Evolutionary conservation across 2,329 filamentous ascomycete genomes (phyloP).

Genomic region (Aspergillus quadrilineatus): DNA sequence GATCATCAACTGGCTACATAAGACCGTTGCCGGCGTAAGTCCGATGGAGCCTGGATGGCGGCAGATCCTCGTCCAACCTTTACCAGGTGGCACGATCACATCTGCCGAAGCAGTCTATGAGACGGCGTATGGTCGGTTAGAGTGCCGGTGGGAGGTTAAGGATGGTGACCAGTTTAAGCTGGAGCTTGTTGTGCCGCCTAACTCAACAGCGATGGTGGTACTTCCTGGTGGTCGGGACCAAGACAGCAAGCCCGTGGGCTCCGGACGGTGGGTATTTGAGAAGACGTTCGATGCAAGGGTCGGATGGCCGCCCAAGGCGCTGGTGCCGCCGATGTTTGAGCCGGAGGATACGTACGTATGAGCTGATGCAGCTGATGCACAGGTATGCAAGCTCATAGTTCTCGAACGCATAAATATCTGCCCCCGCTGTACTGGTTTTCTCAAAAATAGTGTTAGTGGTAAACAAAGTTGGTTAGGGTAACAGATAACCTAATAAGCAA

Average conservation of each 20-base stretch:
- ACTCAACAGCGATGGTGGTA: constrained; percentile 20
- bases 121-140: constrained; percentile 32
- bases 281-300: neutral
- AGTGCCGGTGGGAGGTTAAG: constrained; percentile 21
- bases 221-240: constrained; percentile 15
- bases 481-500: too few species aligned
- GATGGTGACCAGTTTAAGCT: constrained; percentile 14
- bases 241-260: constrained; percentile 14
- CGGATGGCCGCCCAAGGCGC: constrained; percentile 6
- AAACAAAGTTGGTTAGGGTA: too few species aligned
- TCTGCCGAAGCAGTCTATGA: constrained; percentile 30
- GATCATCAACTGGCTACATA: constrained; percentile 42
- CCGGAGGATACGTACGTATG: neutral
- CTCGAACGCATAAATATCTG: too few species aligned
- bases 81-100: constrained; percentile 33
- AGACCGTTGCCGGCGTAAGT: constrained; percentile 25
- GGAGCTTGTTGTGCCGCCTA: constrained; percentile 23
- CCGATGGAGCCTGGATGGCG: constrained; percentile 34
- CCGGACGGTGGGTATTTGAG: constrained; percentile 19
- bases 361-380: too few species aligned
- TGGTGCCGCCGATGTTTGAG: constrained; percentile 2
- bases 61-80: constrained; percentile 26
- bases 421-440: too few species aligned
- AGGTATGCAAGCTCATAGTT: too few species aligned
- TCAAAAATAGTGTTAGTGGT: too few species aligned